These are phyloP conservation scores for Candida tammaniensis DNA, from an alignment of 805 yeast genomes.

Conservation along the genomic window DNA sequence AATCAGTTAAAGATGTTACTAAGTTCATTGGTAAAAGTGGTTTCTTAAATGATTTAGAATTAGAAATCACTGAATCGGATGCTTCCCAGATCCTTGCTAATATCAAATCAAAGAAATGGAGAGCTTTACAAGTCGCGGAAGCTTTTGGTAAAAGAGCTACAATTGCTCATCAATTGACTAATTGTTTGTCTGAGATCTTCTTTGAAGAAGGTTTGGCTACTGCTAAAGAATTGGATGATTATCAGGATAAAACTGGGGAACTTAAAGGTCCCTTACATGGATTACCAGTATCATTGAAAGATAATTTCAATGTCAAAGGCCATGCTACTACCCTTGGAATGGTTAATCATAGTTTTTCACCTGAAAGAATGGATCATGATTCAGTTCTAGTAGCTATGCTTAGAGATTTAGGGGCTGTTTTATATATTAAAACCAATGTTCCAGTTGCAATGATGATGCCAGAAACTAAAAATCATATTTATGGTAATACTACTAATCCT, in stretches of 20 bases:
- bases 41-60: conserved; percentile 29
- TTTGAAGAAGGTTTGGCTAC: conserved; percentile 56
- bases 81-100: conserved; percentile 24
- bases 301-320: conserved; percentile 38
- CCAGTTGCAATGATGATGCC: conserved; percentile 47
- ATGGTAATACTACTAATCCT: conserved; percentile 37
- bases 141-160: conserved; percentile 43
- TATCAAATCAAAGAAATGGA: conserved; percentile 31
- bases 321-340: conserved; percentile 40
- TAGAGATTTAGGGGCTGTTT: conserved; percentile 41
- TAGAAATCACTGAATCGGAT: conserved; percentile 36
- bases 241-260: conserved; percentile 44
- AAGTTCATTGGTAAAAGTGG: conserved; percentile 29
- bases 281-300: conserved; percentile 61
- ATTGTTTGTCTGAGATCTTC: conserved; percentile 44
- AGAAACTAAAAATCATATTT: conserved; percentile 38
- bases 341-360: conserved; percentile 21
- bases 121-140: conserved; percentile 33
- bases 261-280: conserved; percentile 65
- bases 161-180: conserved; percentile 43
- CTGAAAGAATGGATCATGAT: conserved; percentile 23
- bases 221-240: conserved; percentile 55
- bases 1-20: conserved; percentile 32
- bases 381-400: conserved; percentile 25
- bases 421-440: conserved; percentile 41